phyloP scores from a whole-genome alignment of 1,139 yeast species.

The Debaryomycetaceae sp. region DNA sequence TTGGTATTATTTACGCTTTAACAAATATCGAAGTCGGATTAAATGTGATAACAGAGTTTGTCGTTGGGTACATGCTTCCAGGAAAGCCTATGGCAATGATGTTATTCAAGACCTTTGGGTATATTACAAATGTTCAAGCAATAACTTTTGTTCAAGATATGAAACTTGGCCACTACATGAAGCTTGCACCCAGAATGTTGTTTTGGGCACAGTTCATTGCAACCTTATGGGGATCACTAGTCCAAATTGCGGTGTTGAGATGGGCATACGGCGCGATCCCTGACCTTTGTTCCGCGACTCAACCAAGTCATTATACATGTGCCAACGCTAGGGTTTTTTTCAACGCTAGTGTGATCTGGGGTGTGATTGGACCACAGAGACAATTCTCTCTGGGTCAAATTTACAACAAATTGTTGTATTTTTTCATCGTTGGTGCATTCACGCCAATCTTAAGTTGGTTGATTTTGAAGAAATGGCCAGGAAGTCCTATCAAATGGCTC shows the following conservation, averaged over 20 bases:
- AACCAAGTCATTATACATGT: constrained; percentile 39
- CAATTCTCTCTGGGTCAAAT: constrained; percentile 37
- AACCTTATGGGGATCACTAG: constrained; percentile 44
- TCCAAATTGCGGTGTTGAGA: constrained; percentile 43
- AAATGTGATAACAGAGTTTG: constrained; percentile 44
- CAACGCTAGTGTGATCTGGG: constrained; percentile 48
- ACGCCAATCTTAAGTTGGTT: constrained; percentile 42
- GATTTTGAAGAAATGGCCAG: constrained; percentile 39
- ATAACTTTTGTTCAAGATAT: constrained; percentile 50
- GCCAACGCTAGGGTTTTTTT: constrained; percentile 44
- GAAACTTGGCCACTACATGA: constrained; percentile 55
- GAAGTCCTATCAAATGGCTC: constrained; percentile 39
- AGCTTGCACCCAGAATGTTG: constrained; percentile 43
- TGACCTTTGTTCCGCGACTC: constrained; percentile 46
- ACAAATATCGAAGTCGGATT: constrained; percentile 46
- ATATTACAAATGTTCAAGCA: constrained; percentile 55
- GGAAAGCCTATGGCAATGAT: constrained; percentile 48
- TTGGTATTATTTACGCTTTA: constrained; percentile 38
- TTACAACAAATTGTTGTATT: constrained; percentile 37
- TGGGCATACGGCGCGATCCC: constrained; percentile 44
- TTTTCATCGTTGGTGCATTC: constrained; percentile 38
- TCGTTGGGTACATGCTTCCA: constrained; percentile 46
- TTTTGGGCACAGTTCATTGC: constrained; percentile 46
- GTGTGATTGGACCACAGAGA: constrained; percentile 42
- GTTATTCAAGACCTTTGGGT: constrained; percentile 46